These are phyloP conservation scores for Coemansia sp. DNA, from an alignment of 192 early-diverging fungal genomes.

Conservation along the genomic window DNA sequence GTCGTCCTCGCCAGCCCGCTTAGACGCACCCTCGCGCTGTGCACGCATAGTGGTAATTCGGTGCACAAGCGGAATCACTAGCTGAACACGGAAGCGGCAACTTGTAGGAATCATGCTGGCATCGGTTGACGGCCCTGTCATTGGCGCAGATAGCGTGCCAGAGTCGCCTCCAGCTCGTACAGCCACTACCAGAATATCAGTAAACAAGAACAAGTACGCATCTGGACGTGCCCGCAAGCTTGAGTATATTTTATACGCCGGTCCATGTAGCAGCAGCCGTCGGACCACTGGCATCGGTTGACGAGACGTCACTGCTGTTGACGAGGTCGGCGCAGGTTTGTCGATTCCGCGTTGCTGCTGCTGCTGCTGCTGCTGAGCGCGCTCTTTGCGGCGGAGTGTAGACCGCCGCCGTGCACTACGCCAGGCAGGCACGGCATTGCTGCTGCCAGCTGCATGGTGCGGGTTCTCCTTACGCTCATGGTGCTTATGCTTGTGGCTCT, in stretches of 20 bases:
- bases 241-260: slow-evolving; percentile 45
- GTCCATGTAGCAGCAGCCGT: slow-evolving; percentile 49
- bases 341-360: slow-evolving; percentile 1
- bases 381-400: slow-evolving; percentile 36
- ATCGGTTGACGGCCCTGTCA: slow-evolving; percentile 43
- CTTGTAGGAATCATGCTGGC: slow-evolving; percentile 14
- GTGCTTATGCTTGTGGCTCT: slow-evolving; percentile 7
- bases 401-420: slow-evolving; percentile 42
- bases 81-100: slow-evolving; percentile 41
- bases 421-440: slow-evolving; percentile 21
- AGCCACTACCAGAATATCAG: slow-evolving; percentile 48
- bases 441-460: background rate
- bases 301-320: background rate
- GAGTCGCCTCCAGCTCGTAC: slow-evolving; percentile 12
- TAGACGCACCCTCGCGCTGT: slow-evolving; percentile 44
- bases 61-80: slow-evolving; percentile 37
- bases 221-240: slow-evolving; percentile 37
- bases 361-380: slow-evolving; percentile 5
- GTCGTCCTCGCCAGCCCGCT: slow-evolving; percentile 41
- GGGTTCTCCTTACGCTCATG: background rate
- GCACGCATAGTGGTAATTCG: slow-evolving; percentile 23
- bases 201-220: slow-evolving; percentile 53
- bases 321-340: background rate
- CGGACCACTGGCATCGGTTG: slow-evolving; percentile 7
- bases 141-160: background rate